Base-by-base conservation (phyloP, 768 basidiomycete genomes). In the Phallus indusiatus region DNA sequence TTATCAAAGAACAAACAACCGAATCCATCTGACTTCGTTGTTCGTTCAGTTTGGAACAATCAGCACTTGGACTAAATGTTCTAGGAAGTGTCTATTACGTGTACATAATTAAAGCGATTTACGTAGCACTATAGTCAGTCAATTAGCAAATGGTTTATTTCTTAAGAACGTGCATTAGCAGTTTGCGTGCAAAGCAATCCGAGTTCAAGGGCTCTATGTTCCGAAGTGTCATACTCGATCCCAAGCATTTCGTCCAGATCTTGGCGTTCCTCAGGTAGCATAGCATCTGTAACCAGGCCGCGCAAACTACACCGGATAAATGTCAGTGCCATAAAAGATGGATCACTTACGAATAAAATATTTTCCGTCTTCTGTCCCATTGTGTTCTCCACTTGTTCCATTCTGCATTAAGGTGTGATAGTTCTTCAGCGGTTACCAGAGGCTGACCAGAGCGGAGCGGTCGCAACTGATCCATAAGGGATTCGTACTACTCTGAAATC, bases 311-410 rank as follows among this genome's bases (percentile, higher is more conserved):
- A 61, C 18, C 47, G 28, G 42, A 33, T 21, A 48, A 17, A 11
- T 28, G 16, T 47, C 28, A 35, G n/a, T 50, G 10, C 33, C 51
- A 56, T 24, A n/a, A 28, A 47, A 47, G 14, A 47, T 16, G 8
- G 20, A 59, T 61, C 24, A 61, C 66, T 20, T 33, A 76, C 85
- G 66, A 74, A 60, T 75, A 80, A 72, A 91, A 95, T 2, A 86
- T 73, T 68, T 88, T 93, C 67, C 79, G 81, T 57, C 93, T 77
- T 21, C 79, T 76, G 35, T 81, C 70, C 93, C 93, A 95, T 73
- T 93, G 86, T 3, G 78, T 76, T 61, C 86, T 76, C 91, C 91
- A 94, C 66, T 79, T 82, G 6, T 65, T 72, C 87, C 91, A 94
- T 34, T 93, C 88, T 1, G 71, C 68, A 60, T 93, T 85, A 55